These are phyloP conservation scores for Paratinospora sagittata DNA, from an alignment of 164 flowering plant genomes.

Conservation along the genomic window DNA sequence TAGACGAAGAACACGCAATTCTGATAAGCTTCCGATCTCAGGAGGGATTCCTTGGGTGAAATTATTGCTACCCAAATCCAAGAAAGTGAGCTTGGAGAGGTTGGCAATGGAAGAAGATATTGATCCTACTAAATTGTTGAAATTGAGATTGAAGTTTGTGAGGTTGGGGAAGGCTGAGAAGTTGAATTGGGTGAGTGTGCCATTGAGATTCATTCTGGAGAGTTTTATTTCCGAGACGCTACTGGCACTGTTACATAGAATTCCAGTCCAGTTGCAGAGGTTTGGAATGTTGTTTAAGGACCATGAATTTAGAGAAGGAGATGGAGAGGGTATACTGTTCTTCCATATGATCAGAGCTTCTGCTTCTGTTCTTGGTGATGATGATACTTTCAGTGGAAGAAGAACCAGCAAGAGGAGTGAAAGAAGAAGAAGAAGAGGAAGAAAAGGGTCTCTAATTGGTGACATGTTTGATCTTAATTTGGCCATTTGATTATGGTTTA, in stretches of 20 bases:
- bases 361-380: conserved; percentile 25
- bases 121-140: conserved; percentile 27
- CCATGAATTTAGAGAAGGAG: conserved; percentile 34
- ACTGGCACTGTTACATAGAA: conserved; percentile 24
- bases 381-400: neutral
- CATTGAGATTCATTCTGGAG: conserved; percentile 15
- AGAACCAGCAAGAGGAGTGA: conserved; percentile 5
- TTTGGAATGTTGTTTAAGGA: conserved; percentile 17
- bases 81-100: conserved; percentile 27
- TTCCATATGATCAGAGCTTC: conserved; percentile 39
- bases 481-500: neutral
- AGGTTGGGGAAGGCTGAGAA: conserved; percentile 36
- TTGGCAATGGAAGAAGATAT: conserved; percentile 30
- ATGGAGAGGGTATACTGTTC: conserved; percentile 9
- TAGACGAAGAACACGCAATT: conserved; percentile 22
- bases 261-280: conserved; percentile 42
- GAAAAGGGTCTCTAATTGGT: conserved; percentile 1
- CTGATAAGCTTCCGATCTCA: conserved; percentile 25
- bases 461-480: conserved; percentile 7
- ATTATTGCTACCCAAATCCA: conserved; percentile 35
- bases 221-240: conserved; percentile 23
- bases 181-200: conserved; percentile 27
- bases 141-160: conserved; percentile 26
- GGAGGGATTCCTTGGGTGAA: conserved; percentile 25
- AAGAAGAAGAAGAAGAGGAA: conserved; percentile 2